Conservation (phyloP, 345 rosid species). For the Brassica napus region Da-Ae NC_063448.1:46393501-46394000, state of each 20-base stretch:
- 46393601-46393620: background rate
- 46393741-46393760: background rate
- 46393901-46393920: background rate
- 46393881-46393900: background rate
- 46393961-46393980: too few relatives aligned
- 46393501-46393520: background rate
- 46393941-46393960: too few relatives aligned
- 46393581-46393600: background rate
- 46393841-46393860: background rate
- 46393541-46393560: background rate
- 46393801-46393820: background rate
- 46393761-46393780: background rate
- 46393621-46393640: background rate
- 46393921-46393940: too few relatives aligned
- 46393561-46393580: background rate
- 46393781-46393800: background rate
- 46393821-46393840: background rate
- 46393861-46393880: background rate
- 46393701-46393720: background rate
- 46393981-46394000: too few relatives aligned
- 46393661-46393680: background rate
- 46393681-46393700: background rate
- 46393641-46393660: background rate
- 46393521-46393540: background rate
- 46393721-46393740: background rate